These are phyloP conservation scores for Endocalyx cinctus DNA, from an alignment of 2,329 filamentous ascomycete genomes.

Conservation along the genomic window DNA sequence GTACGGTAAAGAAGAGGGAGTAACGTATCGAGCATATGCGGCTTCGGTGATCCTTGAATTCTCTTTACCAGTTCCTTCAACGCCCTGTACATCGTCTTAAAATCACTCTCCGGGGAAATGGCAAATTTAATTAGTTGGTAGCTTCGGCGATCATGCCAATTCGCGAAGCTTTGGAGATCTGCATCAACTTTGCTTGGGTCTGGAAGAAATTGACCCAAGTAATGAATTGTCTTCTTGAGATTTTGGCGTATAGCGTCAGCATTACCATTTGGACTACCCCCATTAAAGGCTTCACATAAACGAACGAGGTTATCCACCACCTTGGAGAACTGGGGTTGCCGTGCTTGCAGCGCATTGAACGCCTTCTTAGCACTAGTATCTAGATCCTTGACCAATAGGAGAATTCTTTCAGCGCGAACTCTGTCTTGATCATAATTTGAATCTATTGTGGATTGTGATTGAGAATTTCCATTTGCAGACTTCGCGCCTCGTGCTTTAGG, in stretches of 20 bases:
- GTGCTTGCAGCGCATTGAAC: slow-evolving; percentile 79
- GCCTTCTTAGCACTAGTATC: slow-evolving; percentile 76
- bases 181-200: slow-evolving; percentile 67
- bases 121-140: slow-evolving; percentile 88
- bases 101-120: slow-evolving; percentile 81
- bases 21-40: slow-evolving; percentile 72
- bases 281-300: slow-evolving; percentile 85
- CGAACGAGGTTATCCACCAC: slow-evolving; percentile 73
- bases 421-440: slow-evolving; percentile 62
- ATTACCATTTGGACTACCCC: slow-evolving; percentile 72
- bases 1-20: slow-evolving; percentile 78
- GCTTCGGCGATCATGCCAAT: slow-evolving; percentile 80
- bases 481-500: slow-evolving; percentile 59
- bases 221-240: slow-evolving; percentile 68
- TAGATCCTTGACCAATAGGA: slow-evolving; percentile 75
- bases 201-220: slow-evolving; percentile 69
- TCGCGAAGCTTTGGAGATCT: slow-evolving; percentile 87
- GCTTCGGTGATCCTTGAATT: slow-evolving; percentile 61
- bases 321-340: slow-evolving; percentile 69
- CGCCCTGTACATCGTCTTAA: slow-evolving; percentile 83
- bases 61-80: slow-evolving; percentile 86
- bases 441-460: slow-evolving; percentile 43
- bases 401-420: slow-evolving; percentile 76
- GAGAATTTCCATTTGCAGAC: slow-evolving; percentile 51
- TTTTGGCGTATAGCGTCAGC: slow-evolving; percentile 65